These are phyloP conservation scores for Epichloe bromicola DNA, from an alignment of 2,329 filamentous ascomycete genomes.

Conservation along the genomic window DNA sequence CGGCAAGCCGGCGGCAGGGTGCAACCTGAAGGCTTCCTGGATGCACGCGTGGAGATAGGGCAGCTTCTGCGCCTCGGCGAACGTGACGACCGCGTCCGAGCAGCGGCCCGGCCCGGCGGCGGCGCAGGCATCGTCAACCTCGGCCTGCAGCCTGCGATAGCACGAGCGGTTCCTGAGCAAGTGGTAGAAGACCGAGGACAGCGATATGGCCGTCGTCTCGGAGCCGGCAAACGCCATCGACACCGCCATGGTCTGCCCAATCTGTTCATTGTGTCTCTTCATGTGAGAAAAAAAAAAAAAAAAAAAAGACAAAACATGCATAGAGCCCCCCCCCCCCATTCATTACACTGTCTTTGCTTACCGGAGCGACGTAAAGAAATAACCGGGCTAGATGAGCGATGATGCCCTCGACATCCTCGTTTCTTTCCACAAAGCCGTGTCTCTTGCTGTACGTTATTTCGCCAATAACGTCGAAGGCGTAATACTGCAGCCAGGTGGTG, in stretches of 20 bases:
- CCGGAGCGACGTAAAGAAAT: conserved; percentile 1
- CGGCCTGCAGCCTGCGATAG: conserved; percentile 11
- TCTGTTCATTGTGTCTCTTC: not conserved
- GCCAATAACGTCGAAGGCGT: conserved; percentile 38
- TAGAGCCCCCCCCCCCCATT: too few species aligned
- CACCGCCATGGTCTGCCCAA: conserved; percentile 46
- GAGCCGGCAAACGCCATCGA: conserved; percentile 46
- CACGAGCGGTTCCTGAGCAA: conserved; percentile 21
- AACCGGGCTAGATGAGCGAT: conserved; percentile 16
- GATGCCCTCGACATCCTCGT: conserved; percentile 29
- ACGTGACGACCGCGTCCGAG: conserved; percentile 14
- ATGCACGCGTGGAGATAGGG: conserved; percentile 42
- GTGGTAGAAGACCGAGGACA: conserved; percentile 30
- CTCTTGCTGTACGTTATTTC: conserved; percentile 27
- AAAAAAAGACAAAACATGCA: too few species aligned
- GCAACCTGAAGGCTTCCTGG: conserved; percentile 37
- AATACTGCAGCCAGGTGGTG: conserved; percentile 37
- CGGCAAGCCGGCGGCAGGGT: conserved; percentile 33
- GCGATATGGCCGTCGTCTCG: conserved; percentile 34
- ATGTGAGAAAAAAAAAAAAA: too few species aligned
- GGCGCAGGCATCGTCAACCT: conserved; percentile 9
- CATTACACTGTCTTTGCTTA: conserved; percentile 10
- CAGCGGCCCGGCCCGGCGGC: not conserved
- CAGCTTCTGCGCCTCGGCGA: conserved; percentile 29
- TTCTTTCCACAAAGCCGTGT: conserved; percentile 32